Evolutionary conservation across 345 rosid species (phyloP), one percentile per base, ranked within the genome.

Genomic region (Aquilaria yunnanensis): DNA sequence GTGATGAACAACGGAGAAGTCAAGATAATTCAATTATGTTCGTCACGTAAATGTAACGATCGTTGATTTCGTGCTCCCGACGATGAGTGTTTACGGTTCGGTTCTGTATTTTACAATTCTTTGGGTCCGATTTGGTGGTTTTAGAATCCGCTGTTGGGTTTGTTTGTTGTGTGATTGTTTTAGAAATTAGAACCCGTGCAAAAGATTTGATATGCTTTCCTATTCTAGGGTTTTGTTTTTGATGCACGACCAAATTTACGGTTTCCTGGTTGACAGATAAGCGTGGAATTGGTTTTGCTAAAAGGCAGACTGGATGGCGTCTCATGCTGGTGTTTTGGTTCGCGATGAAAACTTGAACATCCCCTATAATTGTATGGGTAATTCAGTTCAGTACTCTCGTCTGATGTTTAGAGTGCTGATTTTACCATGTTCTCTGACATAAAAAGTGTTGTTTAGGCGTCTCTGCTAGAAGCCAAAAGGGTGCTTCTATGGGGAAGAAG

Each of bases 291-390:
- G 54, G 56, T 32, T 31, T 59, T 52, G 32, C 49, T 11, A 45
- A 33, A 16, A 34, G 23, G n/a, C 56, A 32, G 56, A 13, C 48
- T 2, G 2, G 54, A 83, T 80, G 88, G 85, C 80, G 12, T 68
- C 75, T 48, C 66, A 54, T 29, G 51, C 49, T 62, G 73, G 77
- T 33, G 55, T 71, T 33, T 63, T 73, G 73, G 53, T 70, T 73
- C 80, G 52, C 31, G 81, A 82, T 69, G 80, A 68, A 72, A 80
- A 81, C 63, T 61, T 72, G 34, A 67, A 57, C 48, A 64, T 54
- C 41, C 78, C 72, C 56, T 70, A 9, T 31, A 64, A 58, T 55
- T 80, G 84, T 82, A 67, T 14, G 43, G 43, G 7, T 37, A 34
- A 37, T 32, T 1, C 16, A 9, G 50, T 2, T 9, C 0, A 29